Evolutionary conservation across 2,329 filamentous ascomycete species (phyloP).

Genomic region (Aspergillus arachidicola): DNA sequence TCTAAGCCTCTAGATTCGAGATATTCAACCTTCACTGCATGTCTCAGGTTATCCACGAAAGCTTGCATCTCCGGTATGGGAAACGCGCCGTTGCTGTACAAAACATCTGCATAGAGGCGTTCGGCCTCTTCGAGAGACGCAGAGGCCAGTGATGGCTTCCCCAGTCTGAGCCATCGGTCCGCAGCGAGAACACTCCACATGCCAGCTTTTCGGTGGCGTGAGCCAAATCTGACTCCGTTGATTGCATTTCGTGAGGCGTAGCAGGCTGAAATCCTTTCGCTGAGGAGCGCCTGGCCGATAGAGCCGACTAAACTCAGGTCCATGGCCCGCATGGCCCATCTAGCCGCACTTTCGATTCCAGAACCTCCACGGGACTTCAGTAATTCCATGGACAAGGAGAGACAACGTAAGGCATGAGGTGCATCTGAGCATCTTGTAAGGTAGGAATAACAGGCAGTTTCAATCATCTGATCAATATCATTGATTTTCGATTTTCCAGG

Average conservation of each 20-base stretch:
- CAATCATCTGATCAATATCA: slow-evolving; percentile 81
- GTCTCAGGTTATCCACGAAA: slow-evolving; percentile 47
- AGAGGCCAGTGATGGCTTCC: slow-evolving; percentile 76
- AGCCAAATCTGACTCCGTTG: slow-evolving; percentile 68
- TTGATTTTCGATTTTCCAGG: slow-evolving; percentile 78
- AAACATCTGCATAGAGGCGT: slow-evolving; percentile 52
- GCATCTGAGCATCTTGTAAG: slow-evolving; percentile 78
- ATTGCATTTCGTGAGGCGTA: slow-evolving; percentile 74
- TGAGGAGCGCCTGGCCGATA: slow-evolving; percentile 79
- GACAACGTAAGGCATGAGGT: slow-evolving; percentile 77
- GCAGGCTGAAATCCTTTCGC: slow-evolving; percentile 82
- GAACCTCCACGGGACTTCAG: slow-evolving; percentile 77
- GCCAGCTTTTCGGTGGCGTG: slow-evolving; percentile 78
- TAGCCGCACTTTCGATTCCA: slow-evolving; percentile 81
- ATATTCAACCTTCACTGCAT: slow-evolving; percentile 46
- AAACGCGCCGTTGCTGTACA: slow-evolving; percentile 43
- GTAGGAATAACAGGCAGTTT: slow-evolving; percentile 91
- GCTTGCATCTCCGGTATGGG: slow-evolving; percentile 57
- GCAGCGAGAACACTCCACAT: slow-evolving; percentile 85
- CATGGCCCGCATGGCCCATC: slow-evolving; percentile 79
- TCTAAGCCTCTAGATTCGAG: slow-evolving; percentile 46
- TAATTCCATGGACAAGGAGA: slow-evolving; percentile 78
- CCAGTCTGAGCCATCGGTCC: slow-evolving; percentile 78
- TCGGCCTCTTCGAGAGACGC: slow-evolving; percentile 73
- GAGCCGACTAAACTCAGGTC: slow-evolving; percentile 75